These are phyloP conservation scores for Pisolithus tinctorius DNA, from an alignment of 768 basidiomycete genomes.

Conservation along the genomic window DNA sequence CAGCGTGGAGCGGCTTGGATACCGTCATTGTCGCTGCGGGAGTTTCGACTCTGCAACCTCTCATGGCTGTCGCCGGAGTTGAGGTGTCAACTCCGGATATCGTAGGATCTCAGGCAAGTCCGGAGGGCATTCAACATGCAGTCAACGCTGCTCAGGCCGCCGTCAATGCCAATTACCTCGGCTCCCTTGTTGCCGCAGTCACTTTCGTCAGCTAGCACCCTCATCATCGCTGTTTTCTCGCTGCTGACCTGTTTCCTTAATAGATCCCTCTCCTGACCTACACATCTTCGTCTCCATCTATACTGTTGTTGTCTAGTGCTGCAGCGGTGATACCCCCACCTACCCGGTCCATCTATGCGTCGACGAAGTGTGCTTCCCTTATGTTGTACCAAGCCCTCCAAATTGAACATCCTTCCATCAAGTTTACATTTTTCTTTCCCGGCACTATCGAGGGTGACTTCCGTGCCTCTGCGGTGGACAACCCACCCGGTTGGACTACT, in stretches of 20 bases:
- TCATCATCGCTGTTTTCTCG: background rate
- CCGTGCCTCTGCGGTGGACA: constrained; percentile 73
- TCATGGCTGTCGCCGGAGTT: constrained; percentile 64
- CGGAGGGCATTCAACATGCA: constrained; percentile 52
- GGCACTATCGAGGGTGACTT: constrained; percentile 72
- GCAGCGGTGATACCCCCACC: constrained; percentile 81
- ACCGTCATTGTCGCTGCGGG: constrained; percentile 80
- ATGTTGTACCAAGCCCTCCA: constrained; percentile 72
- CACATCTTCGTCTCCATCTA: constrained; percentile 60
- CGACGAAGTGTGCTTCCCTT: constrained; percentile 77
- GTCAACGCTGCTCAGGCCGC: constrained; percentile 54
- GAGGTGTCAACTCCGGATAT: constrained; percentile 26
- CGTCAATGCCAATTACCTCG: constrained; percentile 57
- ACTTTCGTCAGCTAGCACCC: constrained; percentile 52
- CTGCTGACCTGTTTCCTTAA: background rate
- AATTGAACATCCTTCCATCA: constrained; percentile 69
- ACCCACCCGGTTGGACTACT: constrained; percentile 26
- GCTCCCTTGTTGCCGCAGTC: constrained; percentile 62
- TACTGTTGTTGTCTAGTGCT: constrained; percentile 73
- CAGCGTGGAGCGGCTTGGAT: constrained; percentile 80
- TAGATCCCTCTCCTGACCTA: constrained; percentile 72
- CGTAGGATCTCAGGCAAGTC: constrained; percentile 32
- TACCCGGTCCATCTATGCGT: constrained; percentile 75
- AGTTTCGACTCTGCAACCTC: constrained; percentile 71
- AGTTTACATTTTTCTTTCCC: constrained; percentile 58